Evolutionary conservation across 2,329 filamentous ascomycete genomes (phyloP), one percentile per base, ranked within the genome.

Genomic region (Cladosporium sp.): DNA sequence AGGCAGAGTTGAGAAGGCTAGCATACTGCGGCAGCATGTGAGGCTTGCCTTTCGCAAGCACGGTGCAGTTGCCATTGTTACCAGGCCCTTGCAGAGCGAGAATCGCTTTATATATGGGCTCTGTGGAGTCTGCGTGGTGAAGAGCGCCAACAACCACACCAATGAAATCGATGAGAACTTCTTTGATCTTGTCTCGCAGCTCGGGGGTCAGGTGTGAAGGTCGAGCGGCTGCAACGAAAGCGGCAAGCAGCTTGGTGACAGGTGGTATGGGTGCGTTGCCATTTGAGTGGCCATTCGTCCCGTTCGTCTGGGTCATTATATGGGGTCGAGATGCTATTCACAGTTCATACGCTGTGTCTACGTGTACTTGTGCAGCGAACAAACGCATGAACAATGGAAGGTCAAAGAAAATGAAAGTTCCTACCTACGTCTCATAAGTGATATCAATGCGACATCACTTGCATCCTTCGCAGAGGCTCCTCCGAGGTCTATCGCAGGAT

Each of bases 1-100:
- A 71, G 1, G 74, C 68, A 4, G 73, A 75, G 55, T 78, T 78
- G 20, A 78, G 60, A 10, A 78, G 65, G 1, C 69, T 73, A 1
- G 75, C 75, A 48, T 73, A 74, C 20, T 75, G 74, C 2, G 70
- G 71, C 12, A 73, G 65, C 60, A 70, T 71, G 8, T 57, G 58
- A 12, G 63, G 64, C n/a, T 48, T 62, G 34, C 70, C 71, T 50
- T 69, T 70, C 12, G 66, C 71, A 45, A 73, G 70, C n/a, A 74
- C 70, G 10, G 70, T 72, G 40, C 66, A 70, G 6, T 57, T 48
- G 3, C 71, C 69, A 5, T 36, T 56, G 39, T 35, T 61, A 4
- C 52, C 50, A 9, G 53, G 9, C 9, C 67, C 67, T 58, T 69
- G 67, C 3, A 70, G 60, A 3, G 62, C 61, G 24, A 39, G 24